Conservation (phyloP, 177 flowering plant genomes). For the Vitis hybrid region DNA sequence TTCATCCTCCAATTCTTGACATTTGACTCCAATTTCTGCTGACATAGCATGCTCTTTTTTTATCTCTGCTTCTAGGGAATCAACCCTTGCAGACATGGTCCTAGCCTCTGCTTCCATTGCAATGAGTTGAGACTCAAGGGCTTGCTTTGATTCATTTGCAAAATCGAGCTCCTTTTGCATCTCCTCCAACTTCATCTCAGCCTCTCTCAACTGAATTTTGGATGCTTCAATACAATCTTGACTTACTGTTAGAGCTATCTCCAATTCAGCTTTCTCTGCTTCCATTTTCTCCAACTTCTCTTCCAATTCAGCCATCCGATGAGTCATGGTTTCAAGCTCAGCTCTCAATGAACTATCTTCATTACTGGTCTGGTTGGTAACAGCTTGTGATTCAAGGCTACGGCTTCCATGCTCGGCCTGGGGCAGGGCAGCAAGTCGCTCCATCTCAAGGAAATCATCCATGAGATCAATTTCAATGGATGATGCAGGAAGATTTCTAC, state of each 20-base stretch:
- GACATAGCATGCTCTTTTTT: slow-evolving; percentile 54
- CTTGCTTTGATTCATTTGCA: slow-evolving; percentile 22
- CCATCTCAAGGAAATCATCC: slow-evolving; percentile 99
- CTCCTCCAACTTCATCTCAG: slow-evolving; percentile 41
- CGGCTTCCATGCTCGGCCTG: slow-evolving; percentile 28
- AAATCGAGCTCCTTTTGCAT: slow-evolving; percentile 6
- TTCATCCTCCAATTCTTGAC: slow-evolving; percentile 57
- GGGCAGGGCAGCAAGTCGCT: slow-evolving; percentile 72
- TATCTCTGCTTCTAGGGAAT: slow-evolving; percentile 36
- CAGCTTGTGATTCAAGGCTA: slow-evolving; percentile 23
- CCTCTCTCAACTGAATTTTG: slow-evolving; percentile 36
- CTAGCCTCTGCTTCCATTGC: slow-evolving; percentile 45
- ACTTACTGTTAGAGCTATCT: slow-evolving; percentile 39
- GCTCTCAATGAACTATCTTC: slow-evolving; percentile 32
- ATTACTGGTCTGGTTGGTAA: slow-evolving; percentile 16
- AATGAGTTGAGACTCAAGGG: slow-evolving; percentile 34
- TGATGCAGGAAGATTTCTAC: slow-evolving; percentile 28
- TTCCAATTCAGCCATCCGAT: slow-evolving; percentile 38
- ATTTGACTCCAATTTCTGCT: slow-evolving; percentile 38
- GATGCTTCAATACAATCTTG: slow-evolving; percentile 34
- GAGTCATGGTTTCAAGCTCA: slow-evolving; percentile 28
- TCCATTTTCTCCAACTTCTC: slow-evolving; percentile 42
- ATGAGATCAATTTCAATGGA: slow-evolving; percentile 56
- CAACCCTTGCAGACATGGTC: slow-evolving; percentile 35
- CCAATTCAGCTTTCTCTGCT: slow-evolving; percentile 50